Percentiles rank a stretch among this genome's conserved stretches.
Evolutionary conservation across 371 early-diverging fungal genomes (phyloP).

Genomic region (Saksenaea oblongispora): DNA sequence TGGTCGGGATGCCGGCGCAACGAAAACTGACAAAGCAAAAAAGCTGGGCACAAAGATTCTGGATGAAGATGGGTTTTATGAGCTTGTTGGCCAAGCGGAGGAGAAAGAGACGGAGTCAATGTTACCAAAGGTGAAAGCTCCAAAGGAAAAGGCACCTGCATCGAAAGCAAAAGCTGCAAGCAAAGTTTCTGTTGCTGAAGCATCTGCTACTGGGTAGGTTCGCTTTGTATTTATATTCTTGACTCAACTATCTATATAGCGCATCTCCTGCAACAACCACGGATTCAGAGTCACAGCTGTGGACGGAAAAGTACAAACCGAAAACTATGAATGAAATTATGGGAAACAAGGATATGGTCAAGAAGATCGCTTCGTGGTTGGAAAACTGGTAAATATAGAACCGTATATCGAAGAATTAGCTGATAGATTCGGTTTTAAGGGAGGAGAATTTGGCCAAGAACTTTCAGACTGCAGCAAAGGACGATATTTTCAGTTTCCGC

Average conservation of each 20-base stretch:
- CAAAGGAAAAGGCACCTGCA: constrained; percentile 9
- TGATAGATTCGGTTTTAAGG: constrained; percentile 8
- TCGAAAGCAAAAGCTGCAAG: constrained; percentile 9
- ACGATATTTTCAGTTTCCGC: constrained; percentile 34
- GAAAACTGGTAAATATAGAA: constrained; percentile 57
- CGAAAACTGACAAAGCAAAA: constrained; percentile 89
- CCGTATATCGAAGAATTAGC: constrained; percentile 6
- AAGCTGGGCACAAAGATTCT: constrained; percentile 71
- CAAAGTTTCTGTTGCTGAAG: constrained; percentile 4
- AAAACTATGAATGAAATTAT: constrained; percentile 79
- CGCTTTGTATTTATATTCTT: too few relatives aligned
- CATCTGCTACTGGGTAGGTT: constrained; percentile 5
- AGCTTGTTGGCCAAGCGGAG: constrained; percentile 68
- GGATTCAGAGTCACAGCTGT: constrained; percentile 55
- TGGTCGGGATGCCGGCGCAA: constrained; percentile 93
- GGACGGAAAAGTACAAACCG: constrained; percentile 99
- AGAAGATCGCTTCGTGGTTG: constrained; percentile 79
- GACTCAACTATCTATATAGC: background rate
- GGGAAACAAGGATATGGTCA: constrained; percentile 86
- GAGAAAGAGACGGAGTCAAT: constrained; percentile 23
- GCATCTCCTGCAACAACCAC: background rate
- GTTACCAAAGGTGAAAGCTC: constrained; percentile 10
- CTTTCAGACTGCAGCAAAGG: constrained; percentile 16
- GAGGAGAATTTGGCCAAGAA: constrained; percentile 25
- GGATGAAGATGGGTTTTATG: constrained; percentile 89